phyloP scores from a whole-genome alignment of 2,329 filamentous ascomycete genomes.

The Penicillium sp. region DNA sequence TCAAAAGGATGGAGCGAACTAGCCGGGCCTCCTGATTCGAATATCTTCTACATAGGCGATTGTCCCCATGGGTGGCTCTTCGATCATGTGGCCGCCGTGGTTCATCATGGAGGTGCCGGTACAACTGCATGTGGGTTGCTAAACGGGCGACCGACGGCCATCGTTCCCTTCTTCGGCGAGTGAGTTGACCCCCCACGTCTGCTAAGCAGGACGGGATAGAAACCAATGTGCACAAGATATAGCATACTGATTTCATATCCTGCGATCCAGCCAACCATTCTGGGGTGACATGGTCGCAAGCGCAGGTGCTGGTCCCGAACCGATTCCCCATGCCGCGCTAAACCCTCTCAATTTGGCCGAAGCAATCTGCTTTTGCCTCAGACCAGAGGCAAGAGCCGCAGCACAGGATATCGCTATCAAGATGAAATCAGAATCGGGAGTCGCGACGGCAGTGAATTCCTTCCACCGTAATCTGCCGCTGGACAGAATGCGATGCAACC shows the following conservation, averaged over 20 bases:
- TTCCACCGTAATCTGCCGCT: conserved; percentile 39
- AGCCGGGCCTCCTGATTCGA: conserved; percentile 28
- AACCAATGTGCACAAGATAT: neutral
- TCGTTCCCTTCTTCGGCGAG: conserved; percentile 56
- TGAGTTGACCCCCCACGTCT: conserved; percentile 10
- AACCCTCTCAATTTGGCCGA: conserved; percentile 40
- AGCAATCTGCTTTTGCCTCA: conserved; percentile 43
- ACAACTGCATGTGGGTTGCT: conserved; percentile 52
- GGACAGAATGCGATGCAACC: conserved; percentile 21
- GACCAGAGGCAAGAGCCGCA: conserved; percentile 29
- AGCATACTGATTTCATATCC: neutral
- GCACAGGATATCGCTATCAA: conserved; percentile 34
- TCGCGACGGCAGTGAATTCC: conserved; percentile 37
- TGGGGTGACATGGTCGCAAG: conserved; percentile 50
- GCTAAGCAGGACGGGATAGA: too few relatives aligned
- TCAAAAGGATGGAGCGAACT: conserved; percentile 52
- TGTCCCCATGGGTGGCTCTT: conserved; percentile 57
- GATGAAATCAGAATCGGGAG: conserved; percentile 41
- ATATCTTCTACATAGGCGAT: conserved; percentile 49
- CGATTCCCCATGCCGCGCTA: conserved; percentile 44
- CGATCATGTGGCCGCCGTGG: conserved; percentile 48
- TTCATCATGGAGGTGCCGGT: conserved; percentile 56
- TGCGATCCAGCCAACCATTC: conserved; percentile 41
- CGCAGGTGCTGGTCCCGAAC: conserved; percentile 46
- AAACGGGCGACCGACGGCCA: conserved; percentile 47